Conservation (phyloP, 2,329 filamentous ascomycete species). For the Sporothrix euskadiensis region DNA sequence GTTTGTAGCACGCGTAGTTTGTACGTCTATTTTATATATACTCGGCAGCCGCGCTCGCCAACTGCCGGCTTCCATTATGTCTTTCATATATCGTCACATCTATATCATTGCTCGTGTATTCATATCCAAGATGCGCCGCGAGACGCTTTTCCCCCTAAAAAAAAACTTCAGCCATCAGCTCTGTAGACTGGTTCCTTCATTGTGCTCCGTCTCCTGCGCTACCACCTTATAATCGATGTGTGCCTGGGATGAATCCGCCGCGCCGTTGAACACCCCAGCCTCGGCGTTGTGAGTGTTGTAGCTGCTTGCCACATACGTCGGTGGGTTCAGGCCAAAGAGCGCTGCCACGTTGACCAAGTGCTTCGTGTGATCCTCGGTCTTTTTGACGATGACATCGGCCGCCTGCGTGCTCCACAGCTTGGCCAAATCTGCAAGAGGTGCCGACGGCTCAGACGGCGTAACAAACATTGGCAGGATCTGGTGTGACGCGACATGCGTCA, state of each 20-base stretch:
- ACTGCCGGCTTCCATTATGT: constrained; percentile 4
- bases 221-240: not conserved
- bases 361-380: constrained; percentile 1
- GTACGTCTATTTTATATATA: not conserved
- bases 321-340: constrained; percentile 4
- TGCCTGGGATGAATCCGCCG: too few species aligned
- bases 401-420: not conserved
- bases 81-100: constrained; percentile 9
- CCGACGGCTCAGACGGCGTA: not conserved
- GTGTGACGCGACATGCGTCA: constrained; percentile 12
- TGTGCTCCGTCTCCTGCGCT: not conserved
- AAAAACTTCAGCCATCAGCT: not conserved
- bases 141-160: not conserved
- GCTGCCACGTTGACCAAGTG: constrained; percentile 8
- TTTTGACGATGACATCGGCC: not conserved
- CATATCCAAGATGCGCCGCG: not conserved
- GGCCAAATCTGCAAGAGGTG: not conserved
- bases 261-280: not conserved
- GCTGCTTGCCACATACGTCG: not conserved
- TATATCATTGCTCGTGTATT: constrained; percentile 17
- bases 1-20: not conserved
- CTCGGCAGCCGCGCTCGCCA: not conserved
- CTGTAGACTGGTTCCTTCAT: not conserved
- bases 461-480: constrained; percentile 18
- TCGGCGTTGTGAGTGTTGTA: not conserved